phyloP scores from a whole-genome alignment of 495 filamentous ascomycete species.

The Trichocladium uniseriatum region DNA sequence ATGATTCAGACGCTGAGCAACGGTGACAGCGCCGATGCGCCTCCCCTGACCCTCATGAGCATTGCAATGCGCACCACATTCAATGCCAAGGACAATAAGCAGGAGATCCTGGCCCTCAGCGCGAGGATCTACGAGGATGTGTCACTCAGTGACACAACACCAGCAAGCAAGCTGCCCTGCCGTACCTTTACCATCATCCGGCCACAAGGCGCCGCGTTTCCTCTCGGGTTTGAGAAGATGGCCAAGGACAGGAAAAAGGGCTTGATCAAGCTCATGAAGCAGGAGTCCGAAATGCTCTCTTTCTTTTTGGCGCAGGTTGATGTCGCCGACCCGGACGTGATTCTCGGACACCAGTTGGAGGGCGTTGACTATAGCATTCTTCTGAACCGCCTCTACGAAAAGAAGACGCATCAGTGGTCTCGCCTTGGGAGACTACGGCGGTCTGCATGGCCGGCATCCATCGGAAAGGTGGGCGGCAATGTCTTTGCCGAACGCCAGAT shows the following conservation, averaged over 20 bases:
- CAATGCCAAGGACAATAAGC: constrained; percentile 90
- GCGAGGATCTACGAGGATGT: constrained; percentile 88
- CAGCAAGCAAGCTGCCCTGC: constrained; percentile 77
- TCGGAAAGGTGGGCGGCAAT: constrained; percentile 74
- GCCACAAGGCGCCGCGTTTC: constrained; percentile 64
- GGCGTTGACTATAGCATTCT: constrained; percentile 93
- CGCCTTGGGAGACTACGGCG: constrained; percentile 79
- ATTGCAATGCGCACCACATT: constrained; percentile 77
- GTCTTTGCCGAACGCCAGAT: constrained; percentile 89
- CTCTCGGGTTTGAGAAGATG: constrained; percentile 73
- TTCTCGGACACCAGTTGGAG: constrained; percentile 92
- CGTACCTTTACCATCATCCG: constrained; percentile 88
- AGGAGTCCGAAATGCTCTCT: constrained; percentile 70
- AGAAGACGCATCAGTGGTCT: constrained; percentile 87
- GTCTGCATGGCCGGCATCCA: constrained; percentile 76
- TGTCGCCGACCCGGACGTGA: constrained; percentile 80
- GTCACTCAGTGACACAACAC: constrained; percentile 75
- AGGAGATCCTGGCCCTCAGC: constrained; percentile 85
- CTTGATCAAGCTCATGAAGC: constrained; percentile 67
- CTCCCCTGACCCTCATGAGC: constrained; percentile 90
- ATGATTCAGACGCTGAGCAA: constrained; percentile 61
- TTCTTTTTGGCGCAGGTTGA: constrained; percentile 85
- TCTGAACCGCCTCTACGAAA: constrained; percentile 76
- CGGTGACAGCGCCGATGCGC: constrained; percentile 66
- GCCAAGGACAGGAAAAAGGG: constrained; percentile 53